Evolutionary conservation across 768 basidiomycete genomes (phyloP).

Genomic region (Symmetrospora coprosmae): DNA sequence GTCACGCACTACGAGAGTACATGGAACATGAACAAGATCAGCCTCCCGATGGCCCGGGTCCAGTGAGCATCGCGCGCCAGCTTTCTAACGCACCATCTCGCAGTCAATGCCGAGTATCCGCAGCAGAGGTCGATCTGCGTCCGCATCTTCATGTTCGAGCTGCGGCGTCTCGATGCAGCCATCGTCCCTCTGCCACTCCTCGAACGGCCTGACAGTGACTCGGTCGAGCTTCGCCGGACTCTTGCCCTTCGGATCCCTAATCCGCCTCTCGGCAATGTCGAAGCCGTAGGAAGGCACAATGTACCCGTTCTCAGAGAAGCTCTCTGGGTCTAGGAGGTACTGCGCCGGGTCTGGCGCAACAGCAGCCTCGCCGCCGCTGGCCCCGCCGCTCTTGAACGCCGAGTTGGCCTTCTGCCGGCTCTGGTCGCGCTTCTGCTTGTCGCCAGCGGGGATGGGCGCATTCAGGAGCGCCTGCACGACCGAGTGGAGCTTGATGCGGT

Average conservation of each 20-base stretch:
- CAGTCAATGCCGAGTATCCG: conserved; percentile 76
- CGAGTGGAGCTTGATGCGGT: conserved; percentile 67
- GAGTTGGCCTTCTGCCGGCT: conserved; percentile 31
- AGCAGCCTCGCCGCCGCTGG: conserved; percentile 31
- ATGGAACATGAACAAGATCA: neutral
- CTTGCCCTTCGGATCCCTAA: neutral
- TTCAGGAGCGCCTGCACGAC: conserved; percentile 71
- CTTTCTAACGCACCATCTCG: conserved; percentile 60
- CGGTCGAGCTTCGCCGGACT: neutral
- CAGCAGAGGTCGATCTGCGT: conserved; percentile 21
- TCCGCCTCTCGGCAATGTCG: conserved; percentile 29
- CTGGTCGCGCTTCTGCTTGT: conserved; percentile 53
- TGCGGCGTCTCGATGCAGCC: conserved; percentile 77
- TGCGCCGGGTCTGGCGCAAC: conserved; percentile 46
- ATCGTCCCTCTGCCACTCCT: conserved; percentile 31
- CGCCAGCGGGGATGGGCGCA: conserved; percentile 60
- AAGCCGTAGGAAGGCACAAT: conserved; percentile 73
- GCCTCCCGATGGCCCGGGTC: neutral
- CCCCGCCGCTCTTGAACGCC: conserved; percentile 46
- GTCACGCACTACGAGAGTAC: conserved; percentile 56
- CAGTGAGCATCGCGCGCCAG: neutral
- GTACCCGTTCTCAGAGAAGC: conserved; percentile 92
- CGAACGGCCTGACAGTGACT: conserved; percentile 16
- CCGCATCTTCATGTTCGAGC: conserved; percentile 26
- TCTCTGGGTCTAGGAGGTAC: conserved; percentile 61